Conservation (phyloP, 1,284 basidiomycete species). For the Leccinum subrobustum region DNA sequence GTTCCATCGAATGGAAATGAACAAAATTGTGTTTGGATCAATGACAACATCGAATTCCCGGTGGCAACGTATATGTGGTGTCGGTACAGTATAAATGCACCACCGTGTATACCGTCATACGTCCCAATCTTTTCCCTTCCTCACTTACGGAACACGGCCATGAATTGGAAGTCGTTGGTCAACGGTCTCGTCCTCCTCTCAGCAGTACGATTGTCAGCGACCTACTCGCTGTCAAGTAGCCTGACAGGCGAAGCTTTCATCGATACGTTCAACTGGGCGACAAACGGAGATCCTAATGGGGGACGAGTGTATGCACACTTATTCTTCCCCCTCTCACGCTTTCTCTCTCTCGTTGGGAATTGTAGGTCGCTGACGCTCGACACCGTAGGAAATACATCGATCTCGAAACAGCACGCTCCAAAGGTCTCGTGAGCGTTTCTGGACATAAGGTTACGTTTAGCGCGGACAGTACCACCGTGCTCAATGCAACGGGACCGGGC, state of each 20-base stretch:
- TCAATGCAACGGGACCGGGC: conserved; percentile 31
- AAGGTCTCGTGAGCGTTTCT: conserved; percentile 15
- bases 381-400: conserved; percentile 16
- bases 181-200: conserved; percentile 10
- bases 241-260: conserved; percentile 20
- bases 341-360: not conserved
- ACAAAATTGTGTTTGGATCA: not conserved
- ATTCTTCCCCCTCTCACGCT: not conserved
- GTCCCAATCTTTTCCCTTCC: not conserved
- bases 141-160: not conserved
- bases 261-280: conserved; percentile 18
- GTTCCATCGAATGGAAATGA: not conserved
- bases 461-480: conserved; percentile 18
- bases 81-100: not conserved
- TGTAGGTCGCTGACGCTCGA: not conserved
- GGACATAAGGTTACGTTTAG: conserved; percentile 18
- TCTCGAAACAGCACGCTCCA: conserved; percentile 12
- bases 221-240: conserved; percentile 14
- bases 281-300: conserved; percentile 12
- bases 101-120: not conserved
- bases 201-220: conserved; percentile 7
- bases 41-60: not conserved
- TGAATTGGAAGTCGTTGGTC: conserved; percentile 1
- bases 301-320: conserved; percentile 19
- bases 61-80: not conserved